Base-by-base conservation (phyloP, 305 asterid genomes). In the Fraxinus sp. region DNA sequence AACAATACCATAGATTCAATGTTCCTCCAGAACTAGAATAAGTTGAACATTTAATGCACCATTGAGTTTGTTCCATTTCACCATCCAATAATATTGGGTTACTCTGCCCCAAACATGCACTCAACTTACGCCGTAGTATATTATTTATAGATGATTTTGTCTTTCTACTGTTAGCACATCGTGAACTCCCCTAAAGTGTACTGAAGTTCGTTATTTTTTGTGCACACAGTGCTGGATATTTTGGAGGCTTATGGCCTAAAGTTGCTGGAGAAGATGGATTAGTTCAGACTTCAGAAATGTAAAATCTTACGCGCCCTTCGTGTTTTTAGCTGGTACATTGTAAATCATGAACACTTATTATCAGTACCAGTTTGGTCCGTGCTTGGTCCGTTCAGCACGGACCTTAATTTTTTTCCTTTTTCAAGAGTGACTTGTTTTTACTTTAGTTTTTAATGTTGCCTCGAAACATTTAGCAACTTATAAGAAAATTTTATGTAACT, bases 171-270 rank as follows among this genome's bases (percentile, higher is more conserved):
- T 78, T 32, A 71, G 66, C 6, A 3, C 73, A 10, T 78, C n/a
- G 10, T 18, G 36, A 33, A 44, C 26, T 68, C 78, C 1, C 49
- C 26, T 80, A 7, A 33, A 24, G 18, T 30, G 33, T 46, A 46
- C 57, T 13, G 1, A 46, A 46, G 57, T 46, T 13, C 0, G 20
- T 32, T 52, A 73, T 7, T 52, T 20, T 79, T 33, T 79, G 5
- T 79, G 62, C 6, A 7, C 79, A 85, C 97, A 94, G 99, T 93
- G 24, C 89, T 96, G 80, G 94, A 92, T 33, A 90, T 92, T 59
- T 81, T 93, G 80, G 94, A 92, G 87, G 98, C 92, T 1, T 93
- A 92, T 84, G 99, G 97, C 49, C 89, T 96, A 92, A 93, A 91
- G 88, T 79, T 96, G 92, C 70, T 88, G 89, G 97, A 94, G 93